These are phyloP conservation scores for Soucietia sequanensis DNA, from an alignment of 805 yeast genomes.

Conservation along the genomic window DNA sequence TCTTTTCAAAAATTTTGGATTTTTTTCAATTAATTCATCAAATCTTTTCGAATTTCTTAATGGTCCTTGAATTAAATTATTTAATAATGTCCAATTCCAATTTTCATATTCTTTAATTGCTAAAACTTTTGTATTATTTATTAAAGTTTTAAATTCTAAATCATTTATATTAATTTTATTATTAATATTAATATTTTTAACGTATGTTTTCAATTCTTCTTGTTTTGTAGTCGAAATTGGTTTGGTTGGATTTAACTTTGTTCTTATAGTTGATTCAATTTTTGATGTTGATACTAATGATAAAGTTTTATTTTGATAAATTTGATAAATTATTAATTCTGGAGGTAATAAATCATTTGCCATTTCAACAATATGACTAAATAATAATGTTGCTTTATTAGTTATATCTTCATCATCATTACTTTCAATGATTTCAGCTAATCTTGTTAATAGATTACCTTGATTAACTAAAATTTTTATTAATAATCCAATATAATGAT, in stretches of 20 bases:
- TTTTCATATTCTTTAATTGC: slow-evolving; percentile 73
- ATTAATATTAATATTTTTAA: slow-evolving; percentile 19
- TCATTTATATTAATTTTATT: slow-evolving; percentile 50
- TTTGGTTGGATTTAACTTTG: slow-evolving; percentile 27
- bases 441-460: slow-evolving; percentile 51
- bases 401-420: slow-evolving; percentile 45
- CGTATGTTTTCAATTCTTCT: slow-evolving; percentile 25
- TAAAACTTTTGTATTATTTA: slow-evolving; percentile 68
- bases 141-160: slow-evolving; percentile 58
- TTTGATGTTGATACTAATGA: slow-evolving; percentile 44
- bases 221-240: slow-evolving; percentile 19
- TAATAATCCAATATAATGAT: slow-evolving; percentile 68
- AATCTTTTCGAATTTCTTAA: slow-evolving; percentile 66
- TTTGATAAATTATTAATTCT: slow-evolving; percentile 26
- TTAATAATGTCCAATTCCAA: slow-evolving; percentile 85
- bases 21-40: slow-evolving; percentile 68
- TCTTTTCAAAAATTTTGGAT: slow-evolving; percentile 84
- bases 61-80: slow-evolving; percentile 80
- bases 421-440: slow-evolving; percentile 43
- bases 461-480: slow-evolving; percentile 50
- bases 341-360: slow-evolving; percentile 56
- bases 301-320: slow-evolving; percentile 10
- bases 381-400: slow-evolving; percentile 60
- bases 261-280: slow-evolving; percentile 45
- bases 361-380: slow-evolving; percentile 60